phyloP scores from a whole-genome alignment of 495 filamentous ascomycete genomes.

The Clohesyomyces aquaticus region DNA sequence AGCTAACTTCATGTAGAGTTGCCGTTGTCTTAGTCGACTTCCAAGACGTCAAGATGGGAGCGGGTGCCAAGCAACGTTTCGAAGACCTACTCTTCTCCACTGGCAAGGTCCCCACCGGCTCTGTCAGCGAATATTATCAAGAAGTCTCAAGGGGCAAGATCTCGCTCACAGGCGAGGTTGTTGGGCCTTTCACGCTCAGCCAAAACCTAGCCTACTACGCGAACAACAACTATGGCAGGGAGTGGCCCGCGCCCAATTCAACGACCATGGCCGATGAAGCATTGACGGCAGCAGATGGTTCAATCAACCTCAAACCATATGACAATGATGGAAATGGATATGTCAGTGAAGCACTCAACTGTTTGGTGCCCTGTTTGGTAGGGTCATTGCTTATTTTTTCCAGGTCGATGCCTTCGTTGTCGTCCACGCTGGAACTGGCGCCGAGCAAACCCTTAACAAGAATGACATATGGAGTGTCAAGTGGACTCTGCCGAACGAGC shows the following conservation, averaged over 20 bases:
- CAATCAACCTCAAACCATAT: slow-evolving; percentile 16
- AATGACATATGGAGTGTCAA: slow-evolving; percentile 29
- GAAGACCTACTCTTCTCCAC: slow-evolving; percentile 32
- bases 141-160: slow-evolving; percentile 27
- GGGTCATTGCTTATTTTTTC: background rate
- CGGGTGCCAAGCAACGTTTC: slow-evolving; percentile 22
- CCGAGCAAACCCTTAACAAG: slow-evolving; percentile 11
- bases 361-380: background rate
- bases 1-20: slow-evolving; percentile 6
- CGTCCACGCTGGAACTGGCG: slow-evolving; percentile 27
- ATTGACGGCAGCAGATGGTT: background rate
- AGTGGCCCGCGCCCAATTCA: slow-evolving; percentile 20
- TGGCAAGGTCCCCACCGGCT: slow-evolving; percentile 28
- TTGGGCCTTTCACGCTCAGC: slow-evolving; percentile 31
- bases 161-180: slow-evolving; percentile 27
- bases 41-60: slow-evolving; percentile 22
- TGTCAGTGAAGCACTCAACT: slow-evolving; percentile 6
- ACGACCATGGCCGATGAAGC: slow-evolving; percentile 28
- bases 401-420: slow-evolving; percentile 33
- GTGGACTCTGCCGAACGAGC: slow-evolving; percentile 17
- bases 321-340: slow-evolving; percentile 34
- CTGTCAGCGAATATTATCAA: slow-evolving; percentile 25
- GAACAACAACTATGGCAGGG: slow-evolving; percentile 25
- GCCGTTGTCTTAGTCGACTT: slow-evolving; percentile 28
- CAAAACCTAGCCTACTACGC: slow-evolving; percentile 27